Base-by-base conservation (phyloP, 108 stramenopile genomes). In the Conticribra weissflogii region DNA sequence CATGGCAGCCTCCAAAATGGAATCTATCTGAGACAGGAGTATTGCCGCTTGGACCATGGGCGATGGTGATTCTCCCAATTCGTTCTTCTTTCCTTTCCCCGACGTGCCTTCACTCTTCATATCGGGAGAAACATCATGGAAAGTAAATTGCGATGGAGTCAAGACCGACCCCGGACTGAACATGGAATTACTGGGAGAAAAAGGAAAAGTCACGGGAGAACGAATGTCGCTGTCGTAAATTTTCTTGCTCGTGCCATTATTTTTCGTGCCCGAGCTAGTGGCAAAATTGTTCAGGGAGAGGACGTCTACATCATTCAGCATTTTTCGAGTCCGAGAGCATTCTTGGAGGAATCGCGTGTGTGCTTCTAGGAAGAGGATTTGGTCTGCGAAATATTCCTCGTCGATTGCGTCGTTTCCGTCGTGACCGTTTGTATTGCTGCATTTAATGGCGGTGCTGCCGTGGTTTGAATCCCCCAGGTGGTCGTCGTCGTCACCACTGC, bases 41-140 rank as follows among this genome's bases (percentile, higher is more conserved):
- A 47, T 47, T 2, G 76, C 76, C 44, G 76, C 76, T 19, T 45
- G 65, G 27, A 64, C 63, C 66, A 75, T 61, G 8, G 66, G 41
- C 22, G 59, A 61, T 27, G 22, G 23, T 19, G 31, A 25, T 2
- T 32, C 34, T 18, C 22, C 21, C 7, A 12, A 41, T 41, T n/a
- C 44, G 3, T 5, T 2, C 3, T 16, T 21, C 9, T 19, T 50
- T 22, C n/a, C 27, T n/a, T n/a, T n/a, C n/a, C n/a, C n/a, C n/a
- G n/a, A n/a, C n/a, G n/a, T n/a, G n/a, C n/a, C n/a, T n/a, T n/a
- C n/a, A n/a, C n/a, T n/a, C n/a, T n/a, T n/a, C n/a, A n/a, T n/a
- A n/a, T n/a, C n/a, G n/a, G n/a, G n/a, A n/a, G n/a, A n/a, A n/a
- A n/a, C n/a, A n/a, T n/a, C n/a, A n/a, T n/a, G n/a, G 17, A 46